Conservation (phyloP, 805 yeast genomes). For the Nakazawaea pomicola region DNA sequence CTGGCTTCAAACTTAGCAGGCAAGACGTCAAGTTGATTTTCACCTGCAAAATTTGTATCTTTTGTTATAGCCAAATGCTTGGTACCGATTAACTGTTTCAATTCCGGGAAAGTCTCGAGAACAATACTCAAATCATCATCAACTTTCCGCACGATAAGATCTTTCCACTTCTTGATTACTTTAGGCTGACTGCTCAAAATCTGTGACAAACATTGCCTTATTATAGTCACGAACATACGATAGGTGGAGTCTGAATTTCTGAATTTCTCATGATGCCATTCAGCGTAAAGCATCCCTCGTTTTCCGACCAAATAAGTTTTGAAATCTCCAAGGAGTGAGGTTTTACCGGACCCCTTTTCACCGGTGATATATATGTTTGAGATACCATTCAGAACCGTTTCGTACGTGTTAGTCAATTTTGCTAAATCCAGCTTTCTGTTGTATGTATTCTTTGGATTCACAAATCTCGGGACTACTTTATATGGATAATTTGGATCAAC, state of each 20-base stretch:
- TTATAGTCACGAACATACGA: slow-evolving; percentile 14
- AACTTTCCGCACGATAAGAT: slow-evolving; percentile 30
- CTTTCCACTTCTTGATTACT: slow-evolving; percentile 35
- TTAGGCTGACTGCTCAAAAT: slow-evolving; percentile 33
- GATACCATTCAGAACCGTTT: slow-evolving; percentile 18
- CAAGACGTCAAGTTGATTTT: slow-evolving; percentile 15
- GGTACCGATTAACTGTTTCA: slow-evolving; percentile 36
- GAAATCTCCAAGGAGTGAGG: slow-evolving; percentile 35
- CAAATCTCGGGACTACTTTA: slow-evolving; percentile 14
- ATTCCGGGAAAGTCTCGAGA: slow-evolving; percentile 39
- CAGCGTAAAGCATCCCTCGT: slow-evolving; percentile 25
- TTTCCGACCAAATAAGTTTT: slow-evolving; percentile 27
- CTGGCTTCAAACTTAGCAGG: slow-evolving; percentile 32
- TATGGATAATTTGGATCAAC: slow-evolving; percentile 13
- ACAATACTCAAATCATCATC: slow-evolving; percentile 37
- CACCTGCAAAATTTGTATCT: slow-evolving; percentile 14
- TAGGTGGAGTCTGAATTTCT: slow-evolving; percentile 19
- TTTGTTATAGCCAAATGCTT: slow-evolving; percentile 27
- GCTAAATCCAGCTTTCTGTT: slow-evolving; percentile 25
- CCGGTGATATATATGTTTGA: slow-evolving; percentile 33
- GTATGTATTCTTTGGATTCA: slow-evolving; percentile 22
- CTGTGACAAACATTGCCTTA: slow-evolving; percentile 33
- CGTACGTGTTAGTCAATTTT: slow-evolving; percentile 19
- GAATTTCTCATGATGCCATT: slow-evolving; percentile 26
- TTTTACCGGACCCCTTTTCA: slow-evolving; percentile 41